Evolutionary conservation across 1,139 yeast genomes (phyloP), one percentile per base, ranked within the genome.

Genomic region (Sugiyamaella castrensis): DNA sequence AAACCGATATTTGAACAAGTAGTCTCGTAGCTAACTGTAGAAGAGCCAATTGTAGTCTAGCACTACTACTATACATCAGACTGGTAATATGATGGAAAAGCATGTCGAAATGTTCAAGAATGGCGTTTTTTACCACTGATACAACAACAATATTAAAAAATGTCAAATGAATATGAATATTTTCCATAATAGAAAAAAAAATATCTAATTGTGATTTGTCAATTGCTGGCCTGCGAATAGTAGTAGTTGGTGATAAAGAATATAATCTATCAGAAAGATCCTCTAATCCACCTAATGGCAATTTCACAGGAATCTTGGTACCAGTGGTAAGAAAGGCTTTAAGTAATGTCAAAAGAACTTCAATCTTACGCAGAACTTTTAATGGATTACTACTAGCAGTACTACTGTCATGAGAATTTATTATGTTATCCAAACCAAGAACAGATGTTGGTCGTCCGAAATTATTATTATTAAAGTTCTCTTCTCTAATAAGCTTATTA

Each of bases 271-370:
- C 65, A 2, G 56, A 48, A 12, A 66, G 53, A 4, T 53, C 51
- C 15, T 59, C 53, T 12, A 66, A 42, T 13, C 48, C 45, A 0
- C 67, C 65, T 4, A 65, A 34, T 2, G 70, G 70, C 7, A 66
- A 44, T 39, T 59, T 59, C 26, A 66, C 66, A 6, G 55, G 54
- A 3, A 49, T 37, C 40, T 60, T 60, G 1, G 67, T 62, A 2
- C 60, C 53, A 2, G 57, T 51, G 8, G 53, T 54, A 24, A 66
- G 48, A 37, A 62, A 62, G 1, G 61, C 45, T 16, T 51, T 50
- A 31, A 67, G 48, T 10, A 64, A 46, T 5, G 47, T 37, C 29
- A 64, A 48, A 13, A 66, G 53, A 26, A 57, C 53, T 8, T 50
- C 43, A n/a, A 65, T 24, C 24, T 54, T 55, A 24, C 53, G 47